A percentile compares a stretch with the other conserved stretches of the same genome.
Evolutionary conservation across 805 yeast genomes (phyloP).

Genomic region (Kuraishia hungarica): DNA sequence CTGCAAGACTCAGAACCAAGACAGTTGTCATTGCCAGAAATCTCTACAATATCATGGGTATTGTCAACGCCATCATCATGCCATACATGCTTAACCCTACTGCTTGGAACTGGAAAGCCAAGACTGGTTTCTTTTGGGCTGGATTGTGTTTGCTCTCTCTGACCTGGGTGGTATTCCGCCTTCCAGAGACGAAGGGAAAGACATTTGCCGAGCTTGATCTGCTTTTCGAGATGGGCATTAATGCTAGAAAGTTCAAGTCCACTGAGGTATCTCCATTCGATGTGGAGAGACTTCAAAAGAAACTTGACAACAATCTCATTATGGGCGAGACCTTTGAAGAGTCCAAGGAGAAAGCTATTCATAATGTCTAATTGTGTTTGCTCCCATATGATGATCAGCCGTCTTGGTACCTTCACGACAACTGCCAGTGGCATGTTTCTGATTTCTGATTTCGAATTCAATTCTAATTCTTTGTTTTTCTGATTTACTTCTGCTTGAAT

Average conservation of each 20-base stretch:
- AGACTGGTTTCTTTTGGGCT: constrained; percentile 40
- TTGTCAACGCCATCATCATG: constrained; percentile 26
- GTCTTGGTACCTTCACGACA: neutral
- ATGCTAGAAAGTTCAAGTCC: constrained; percentile 21
- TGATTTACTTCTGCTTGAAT: too few relatives aligned
- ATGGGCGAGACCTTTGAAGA: neutral
- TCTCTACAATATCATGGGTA: constrained; percentile 22
- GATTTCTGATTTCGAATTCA: too few relatives aligned
- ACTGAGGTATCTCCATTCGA: neutral
- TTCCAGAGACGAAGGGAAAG: constrained; percentile 53
- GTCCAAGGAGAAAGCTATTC: neutral
- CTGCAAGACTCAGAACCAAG: constrained; percentile 29
- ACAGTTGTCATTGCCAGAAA: constrained; percentile 25
- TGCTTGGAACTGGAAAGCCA: constrained; percentile 37
- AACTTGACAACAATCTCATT: neutral
- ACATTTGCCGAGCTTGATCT: constrained; percentile 54
- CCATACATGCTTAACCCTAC: constrained; percentile 44
- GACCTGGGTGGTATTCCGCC: constrained; percentile 37
- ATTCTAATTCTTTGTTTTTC: too few relatives aligned
- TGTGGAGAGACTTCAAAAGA: neutral
- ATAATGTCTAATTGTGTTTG: neutral
- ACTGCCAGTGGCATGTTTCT: too few relatives aligned
- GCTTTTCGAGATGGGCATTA: constrained; percentile 30
- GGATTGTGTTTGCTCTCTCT: constrained; percentile 23
- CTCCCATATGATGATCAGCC: neutral